Evolutionary conservation across 2,329 filamentous ascomycete genomes (phyloP), one percentile per base, ranked within the genome.

Genomic region (Neopestalotiopsis rosae): DNA sequence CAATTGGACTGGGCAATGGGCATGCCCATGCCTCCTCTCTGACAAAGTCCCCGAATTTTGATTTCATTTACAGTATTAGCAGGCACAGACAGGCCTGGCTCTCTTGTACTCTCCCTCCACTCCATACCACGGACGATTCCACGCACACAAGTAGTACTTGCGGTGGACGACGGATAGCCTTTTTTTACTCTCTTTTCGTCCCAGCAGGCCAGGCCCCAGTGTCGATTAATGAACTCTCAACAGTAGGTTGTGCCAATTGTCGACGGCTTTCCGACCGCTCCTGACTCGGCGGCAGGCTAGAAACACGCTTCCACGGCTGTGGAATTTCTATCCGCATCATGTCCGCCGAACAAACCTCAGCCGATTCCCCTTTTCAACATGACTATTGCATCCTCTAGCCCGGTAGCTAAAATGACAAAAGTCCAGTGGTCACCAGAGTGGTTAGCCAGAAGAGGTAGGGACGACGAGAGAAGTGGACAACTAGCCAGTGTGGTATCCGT

Each of bases 251-350:
- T 52, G 45, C 45, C 45, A 20, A 52, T 52, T 52, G 45, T 52
- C 45, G 59, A 62, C 34, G 59, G 59, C 59, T 62, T 17, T 34
- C 7, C 45, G 30, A 62, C 28, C 28, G 30, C 34, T 10, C 59
- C 34, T 62, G 30, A 62, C 59, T 62, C 59, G 59, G 30, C 59
- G 59, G 28, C 30, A 38, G 34, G 24, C 59, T 62, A 62, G 59
- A 62, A 62, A 34, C 59, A 62, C 59, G 59, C 59, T 62, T 62
- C 59, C 32, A 34, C 30, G 28, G 30, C 59, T 30, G 17, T 62
- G 59, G 59, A 62, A 62, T 62, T 34, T 34, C 59, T 24, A 32
- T 59, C 30, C 57, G 57, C 57, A 34, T 34, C 57, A 59, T 24
- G 24, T 20, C 45, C 45, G 17, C 17, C 45, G 45, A 52, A 9